Evolutionary conservation across 371 early-diverging fungal species (phyloP), one percentile per base, ranked within the genome.

Genomic region (Mortierella sp.): DNA sequence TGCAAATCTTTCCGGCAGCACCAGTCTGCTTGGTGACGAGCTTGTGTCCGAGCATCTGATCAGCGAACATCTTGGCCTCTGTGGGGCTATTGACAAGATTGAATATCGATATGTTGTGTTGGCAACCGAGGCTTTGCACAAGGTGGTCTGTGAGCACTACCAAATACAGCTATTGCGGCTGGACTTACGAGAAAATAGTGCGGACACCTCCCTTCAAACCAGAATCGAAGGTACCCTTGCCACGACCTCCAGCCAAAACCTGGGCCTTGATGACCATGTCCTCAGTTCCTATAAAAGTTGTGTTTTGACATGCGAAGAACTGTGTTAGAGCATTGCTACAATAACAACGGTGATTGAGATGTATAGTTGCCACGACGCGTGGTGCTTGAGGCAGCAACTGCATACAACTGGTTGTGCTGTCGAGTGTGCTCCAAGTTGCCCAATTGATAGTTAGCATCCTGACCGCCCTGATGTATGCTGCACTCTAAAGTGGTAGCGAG

Each of bases 1-100:
- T 95, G 88, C 99, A 98, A 67, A 89, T 86, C 83, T 96, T 95
- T 55, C 99, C 99, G 29, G 82, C 93, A 64, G 94, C 94, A 53
- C 98, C 98, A 27, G 99, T 98, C 85, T 98, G 98, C 88, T 98
- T 98, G 72, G 98, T 98, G 76, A 97, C 85, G 61, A 98, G 89
- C 80, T 92, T 96, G 83, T 94, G 92, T 78, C 98, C 97, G 47
- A 99, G 82, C 99, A 99, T 99, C 90, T 97, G 91, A 60, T 89
- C 87, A 41, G 98, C 96, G 56, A 94, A 90, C 71, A 86, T 87
- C 73, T 90, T 86, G 62, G 93, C 95, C 83, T 98, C 95, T 57
- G 88, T 85, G 44, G 96, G 93, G 57, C 94, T 94, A 83, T 49
- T 63, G 25, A 54, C 49, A 37, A 16, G 44, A 41, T 51, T 48